A percentile compares a stretch with the other conserved stretches of the same genome.
These are phyloP conservation scores for Coniferiporia weirii DNA, from an alignment of 1,284 basidiomycete genomes.

Conservation along the genomic window DNA sequence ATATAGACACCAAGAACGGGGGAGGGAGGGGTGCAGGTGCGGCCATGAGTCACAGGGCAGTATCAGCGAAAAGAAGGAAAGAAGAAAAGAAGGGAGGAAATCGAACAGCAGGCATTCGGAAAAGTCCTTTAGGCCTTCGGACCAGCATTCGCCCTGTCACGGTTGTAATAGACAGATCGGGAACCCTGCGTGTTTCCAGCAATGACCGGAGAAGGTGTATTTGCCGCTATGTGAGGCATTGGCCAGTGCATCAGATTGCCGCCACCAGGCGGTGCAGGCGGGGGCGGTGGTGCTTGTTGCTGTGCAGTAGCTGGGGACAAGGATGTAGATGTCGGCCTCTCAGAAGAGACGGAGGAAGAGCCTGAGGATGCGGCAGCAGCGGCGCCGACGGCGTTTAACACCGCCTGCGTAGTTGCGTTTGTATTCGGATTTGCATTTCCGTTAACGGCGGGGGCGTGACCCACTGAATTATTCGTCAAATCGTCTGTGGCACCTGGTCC, in stretches of 20 bases:
- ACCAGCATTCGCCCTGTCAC: constrained; percentile 2
- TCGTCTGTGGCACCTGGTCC: neutral
- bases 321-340: constrained; percentile 11
- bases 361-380: constrained; percentile 11
- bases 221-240: constrained; percentile 18
- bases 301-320: constrained; percentile 10
- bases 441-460: neutral
- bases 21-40: neutral
- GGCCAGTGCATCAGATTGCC: constrained; percentile 18
- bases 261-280: constrained; percentile 13
- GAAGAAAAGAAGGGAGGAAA: neutral
- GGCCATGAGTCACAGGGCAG: neutral
- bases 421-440: neutral
- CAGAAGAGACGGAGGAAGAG: constrained; percentile 7
- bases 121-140: neutral
- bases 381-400: constrained; percentile 13
- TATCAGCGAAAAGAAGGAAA: neutral
- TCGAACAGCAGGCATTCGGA: neutral
- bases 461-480: neutral
- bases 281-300: constrained; percentile 1
- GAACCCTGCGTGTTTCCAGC: constrained; percentile 2
- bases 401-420: constrained; percentile 9
- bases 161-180: constrained; percentile 16
- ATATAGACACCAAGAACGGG: neutral
- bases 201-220: constrained; percentile 15